Evolutionary conservation across 2,329 filamentous ascomycete genomes (phyloP).

Genomic region (Neofusicoccum ribis): DNA sequence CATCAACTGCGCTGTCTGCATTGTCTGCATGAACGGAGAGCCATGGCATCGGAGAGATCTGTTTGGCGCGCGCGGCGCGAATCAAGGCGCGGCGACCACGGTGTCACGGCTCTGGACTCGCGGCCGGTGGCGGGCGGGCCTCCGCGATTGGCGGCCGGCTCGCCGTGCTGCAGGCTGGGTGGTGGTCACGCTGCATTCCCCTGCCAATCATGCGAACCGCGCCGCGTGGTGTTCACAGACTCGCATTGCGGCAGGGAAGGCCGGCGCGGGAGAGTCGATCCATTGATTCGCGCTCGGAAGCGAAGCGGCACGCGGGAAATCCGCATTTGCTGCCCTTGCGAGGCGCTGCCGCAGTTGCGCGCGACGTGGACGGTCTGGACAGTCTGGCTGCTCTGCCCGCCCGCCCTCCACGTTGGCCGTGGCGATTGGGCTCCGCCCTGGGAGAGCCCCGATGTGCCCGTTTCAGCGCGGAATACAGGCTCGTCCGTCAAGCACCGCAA

Average conservation of each 20-base stretch:
- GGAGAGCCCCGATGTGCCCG: no score
- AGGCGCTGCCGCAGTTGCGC: not conserved
- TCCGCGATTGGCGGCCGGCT: conserved; percentile 8
- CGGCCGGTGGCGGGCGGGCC: not conserved
- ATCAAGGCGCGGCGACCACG: not conserved
- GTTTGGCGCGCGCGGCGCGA: conserved; percentile 1
- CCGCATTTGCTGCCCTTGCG: conserved; percentile 5
- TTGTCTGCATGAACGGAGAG: conserved; percentile 11
- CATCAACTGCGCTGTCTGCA: not conserved
- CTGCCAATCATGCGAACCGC: conserved; percentile 14
- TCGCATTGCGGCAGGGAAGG: conserved; percentile 7
- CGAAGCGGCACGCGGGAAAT: not conserved
- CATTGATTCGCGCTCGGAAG: conserved; percentile 10
- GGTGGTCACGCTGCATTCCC: conserved; percentile 13
- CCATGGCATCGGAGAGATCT: conserved; percentile 17
- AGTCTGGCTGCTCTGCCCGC: no score
- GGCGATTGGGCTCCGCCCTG: not conserved
- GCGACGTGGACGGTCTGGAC: not conserved
- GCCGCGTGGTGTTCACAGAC: conserved; percentile 13
- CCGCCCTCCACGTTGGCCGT: conserved; percentile 4
- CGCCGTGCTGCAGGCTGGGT: not conserved
- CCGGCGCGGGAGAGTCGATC: conserved; percentile 15
- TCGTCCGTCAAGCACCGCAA: not conserved
- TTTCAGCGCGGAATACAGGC: not conserved
- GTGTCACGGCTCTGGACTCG: not conserved